Evolutionary conservation across 2,329 filamentous ascomycete genomes (phyloP), one percentile per base, ranked within the genome.

Genomic region (Monilinia polystroma): DNA sequence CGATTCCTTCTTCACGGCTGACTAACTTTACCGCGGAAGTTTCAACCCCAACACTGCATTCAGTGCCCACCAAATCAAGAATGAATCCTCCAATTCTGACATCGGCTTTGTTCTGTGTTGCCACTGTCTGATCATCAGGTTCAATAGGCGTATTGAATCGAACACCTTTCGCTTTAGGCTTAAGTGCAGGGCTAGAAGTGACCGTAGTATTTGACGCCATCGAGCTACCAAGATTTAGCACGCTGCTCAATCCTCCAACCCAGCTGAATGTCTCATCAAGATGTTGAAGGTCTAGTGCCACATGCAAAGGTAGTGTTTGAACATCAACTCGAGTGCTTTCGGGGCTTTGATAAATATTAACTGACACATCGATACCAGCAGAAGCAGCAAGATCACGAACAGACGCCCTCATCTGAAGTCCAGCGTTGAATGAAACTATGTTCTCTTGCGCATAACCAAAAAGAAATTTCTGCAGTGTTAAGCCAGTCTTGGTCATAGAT

Each of bases 241-340:
- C 90, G 71, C 93, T 92, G 76, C 93, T 97, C 54, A 99, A 81
- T 0, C 95, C 95, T 47, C 95, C 95, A 78, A 97, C 93, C 83
- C 91, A 92, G 66, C 87, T 87, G 68, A 98, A 87, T 0, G 91
- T 91, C 73, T 97, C 93, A 72, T 98, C 95, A 29, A 98, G 80
- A 66, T 86, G 85, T 70, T 90, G 88, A 20, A 97, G 80, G 75
- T 98, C 91, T 52, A 98, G 79, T 66, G 88, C 85, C 12, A 97
- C 77, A 67, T 89, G 86, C 1, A 97, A 77, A 7, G 93, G 92
- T 12, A 96, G 82, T 0, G 93, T 96, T 63, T 87, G 85, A 18
- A 97, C 76, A 43, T 90, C 87, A 20, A 90, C 83, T 66, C 80
- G 80, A 18, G 79, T 82, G 6, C 77, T 78, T 1, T 80, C 79